These are phyloP conservation scores for Metschnikowia anglica DNA, from an alignment of 805 yeast genomes.

Conservation along the genomic window DNA sequence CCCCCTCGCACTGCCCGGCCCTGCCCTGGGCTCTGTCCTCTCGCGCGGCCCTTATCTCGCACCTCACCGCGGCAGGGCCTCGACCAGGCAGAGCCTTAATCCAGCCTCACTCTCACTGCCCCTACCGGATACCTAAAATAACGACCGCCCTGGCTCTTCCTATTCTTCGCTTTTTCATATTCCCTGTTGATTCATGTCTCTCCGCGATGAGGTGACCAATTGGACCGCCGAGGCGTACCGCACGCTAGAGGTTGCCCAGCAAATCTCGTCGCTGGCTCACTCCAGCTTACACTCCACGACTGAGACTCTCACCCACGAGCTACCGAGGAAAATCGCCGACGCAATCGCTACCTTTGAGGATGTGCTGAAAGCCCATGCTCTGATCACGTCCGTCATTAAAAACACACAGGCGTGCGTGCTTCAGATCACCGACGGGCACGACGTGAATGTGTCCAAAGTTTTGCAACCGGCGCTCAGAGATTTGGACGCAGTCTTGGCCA, in stretches of 20 bases:
- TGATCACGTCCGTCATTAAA: slow-evolving; percentile 17
- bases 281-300: slow-evolving; percentile 27
- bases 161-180: not conserved
- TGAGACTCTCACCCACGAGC: slow-evolving; percentile 22
- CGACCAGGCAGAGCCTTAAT: too few relatives aligned
- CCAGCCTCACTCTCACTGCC: too few relatives aligned
- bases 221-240: slow-evolving; percentile 35
- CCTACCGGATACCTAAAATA: not conserved
- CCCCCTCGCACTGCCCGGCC: too few relatives aligned
- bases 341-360: slow-evolving; percentile 18
- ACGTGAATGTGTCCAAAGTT: slow-evolving; percentile 8
- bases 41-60: too few relatives aligned
- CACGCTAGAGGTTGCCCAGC: slow-evolving; percentile 32
- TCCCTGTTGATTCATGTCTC: slow-evolving; percentile 2
- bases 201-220: slow-evolving; percentile 13
- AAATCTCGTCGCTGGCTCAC: slow-evolving; percentile 36
- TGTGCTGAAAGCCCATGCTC: slow-evolving; percentile 20
- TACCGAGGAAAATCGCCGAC: slow-evolving; percentile 25
- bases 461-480: slow-evolving; percentile 26
- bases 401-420: slow-evolving; percentile 16
- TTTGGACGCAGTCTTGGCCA: slow-evolving; percentile 26
- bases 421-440: slow-evolving; percentile 9
- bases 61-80: too few relatives aligned
- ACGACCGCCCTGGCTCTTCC: not conserved
- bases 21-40: too few relatives aligned